Percentiles rank a stretch among this genome's conserved stretches.
Conservation (phyloP, 1,139 yeast species). For the Pichia sp. region DNA sequence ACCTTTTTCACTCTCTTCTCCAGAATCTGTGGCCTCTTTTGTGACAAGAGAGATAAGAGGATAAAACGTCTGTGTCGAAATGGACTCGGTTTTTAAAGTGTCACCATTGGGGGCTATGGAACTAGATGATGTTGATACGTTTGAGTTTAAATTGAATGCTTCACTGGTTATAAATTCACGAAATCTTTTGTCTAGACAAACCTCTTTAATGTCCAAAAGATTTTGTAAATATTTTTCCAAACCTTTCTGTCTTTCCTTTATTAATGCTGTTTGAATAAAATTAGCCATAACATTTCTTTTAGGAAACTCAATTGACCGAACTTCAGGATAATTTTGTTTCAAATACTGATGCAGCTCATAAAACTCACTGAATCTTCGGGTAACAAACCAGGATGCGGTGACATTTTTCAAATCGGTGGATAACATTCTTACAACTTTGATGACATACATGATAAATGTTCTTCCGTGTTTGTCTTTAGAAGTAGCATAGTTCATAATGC, state of each 20-base stretch:
- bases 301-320: slow-evolving; percentile 51
- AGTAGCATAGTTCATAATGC: slow-evolving; percentile 60
- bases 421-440: slow-evolving; percentile 60
- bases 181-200: slow-evolving; percentile 67
- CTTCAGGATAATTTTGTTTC: slow-evolving; percentile 44
- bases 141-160: slow-evolving; percentile 44
- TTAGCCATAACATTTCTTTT: slow-evolving; percentile 59
- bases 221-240: slow-evolving; percentile 57
- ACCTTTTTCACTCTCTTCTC: no score
- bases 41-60: slow-evolving; percentile 7
- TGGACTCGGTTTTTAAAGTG: no score
- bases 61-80: slow-evolving; percentile 30
- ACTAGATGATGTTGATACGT: slow-evolving; percentile 24
- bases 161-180: slow-evolving; percentile 74
- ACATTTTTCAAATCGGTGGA: slow-evolving; percentile 38
- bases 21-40: background rate
- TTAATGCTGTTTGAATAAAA: slow-evolving; percentile 50
- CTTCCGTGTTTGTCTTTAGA: slow-evolving; percentile 42
- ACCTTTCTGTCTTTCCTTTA: slow-evolving; percentile 57
- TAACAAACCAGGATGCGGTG: slow-evolving; percentile 82
- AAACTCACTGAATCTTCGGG: slow-evolving; percentile 82
- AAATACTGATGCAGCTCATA: slow-evolving; percentile 63
- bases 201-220: slow-evolving; percentile 53
- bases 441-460: slow-evolving; percentile 62
- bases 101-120: background rate